Conservation (phyloP, 2,329 filamentous ascomycete species). For the Allantophomopsis cytisporea region DNA sequence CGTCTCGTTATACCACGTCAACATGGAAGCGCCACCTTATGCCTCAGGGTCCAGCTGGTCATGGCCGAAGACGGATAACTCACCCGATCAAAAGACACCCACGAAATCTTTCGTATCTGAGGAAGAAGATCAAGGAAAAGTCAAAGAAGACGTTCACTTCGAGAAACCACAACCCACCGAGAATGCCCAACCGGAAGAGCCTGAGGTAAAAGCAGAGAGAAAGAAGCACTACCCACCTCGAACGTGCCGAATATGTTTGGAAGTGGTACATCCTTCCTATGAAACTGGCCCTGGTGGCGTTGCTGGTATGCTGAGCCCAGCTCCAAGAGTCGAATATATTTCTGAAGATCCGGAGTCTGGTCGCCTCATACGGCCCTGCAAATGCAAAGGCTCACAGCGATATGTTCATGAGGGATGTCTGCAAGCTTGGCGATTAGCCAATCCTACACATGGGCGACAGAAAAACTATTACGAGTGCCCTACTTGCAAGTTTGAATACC, state of each 20-base stretch:
- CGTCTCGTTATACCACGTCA: not conserved
- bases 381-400: conserved; percentile 83
- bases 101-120: conserved; percentile 4
- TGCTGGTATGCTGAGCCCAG: conserved; percentile 39
- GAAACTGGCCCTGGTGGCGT: conserved; percentile 36
- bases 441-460: conserved; percentile 40
- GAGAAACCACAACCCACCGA: conserved; percentile 3
- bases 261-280: conserved; percentile 48
- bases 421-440: conserved; percentile 65
- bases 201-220: conserved; percentile 10
- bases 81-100: not conserved
- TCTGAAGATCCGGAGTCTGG: conserved; percentile 63
- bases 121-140: not conserved
- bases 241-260: conserved; percentile 83
- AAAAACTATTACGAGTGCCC: conserved; percentile 79
- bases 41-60: conserved; percentile 8
- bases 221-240: conserved; percentile 50
- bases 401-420: conserved; percentile 93
- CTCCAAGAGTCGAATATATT: conserved; percentile 51
- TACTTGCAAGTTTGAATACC: conserved; percentile 76
- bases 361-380: conserved; percentile 76
- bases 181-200: conserved; percentile 2
- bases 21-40: conserved; percentile 8
- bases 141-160: no score
- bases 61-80: conserved; percentile 6